These are phyloP conservation scores for Cicer cuneatum DNA, from an alignment of 306 rosid genomes.

Conservation along the genomic window DNA sequence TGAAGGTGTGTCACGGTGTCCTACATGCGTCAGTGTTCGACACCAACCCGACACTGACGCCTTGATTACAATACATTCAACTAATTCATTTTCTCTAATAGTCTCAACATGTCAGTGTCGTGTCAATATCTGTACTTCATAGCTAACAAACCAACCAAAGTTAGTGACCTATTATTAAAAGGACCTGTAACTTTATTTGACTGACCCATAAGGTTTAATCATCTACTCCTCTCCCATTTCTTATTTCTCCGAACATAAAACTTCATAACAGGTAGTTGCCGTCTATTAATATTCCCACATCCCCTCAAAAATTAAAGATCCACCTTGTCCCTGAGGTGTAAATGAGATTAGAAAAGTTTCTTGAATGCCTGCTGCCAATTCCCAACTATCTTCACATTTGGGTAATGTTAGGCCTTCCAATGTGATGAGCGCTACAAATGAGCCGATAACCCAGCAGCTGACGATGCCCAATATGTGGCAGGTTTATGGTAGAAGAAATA, in stretches of 20 bases:
- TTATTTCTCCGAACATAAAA: neutral
- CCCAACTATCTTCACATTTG: slow-evolving; percentile 4
- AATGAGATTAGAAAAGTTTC: neutral
- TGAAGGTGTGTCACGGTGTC: too few species aligned
- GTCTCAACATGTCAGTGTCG: too few species aligned
- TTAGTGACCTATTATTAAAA: neutral
- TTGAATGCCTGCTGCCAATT: neutral
- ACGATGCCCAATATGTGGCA: neutral
- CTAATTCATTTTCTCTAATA: too few species aligned
- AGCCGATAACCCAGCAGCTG: neutral
- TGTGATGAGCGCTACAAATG: neutral
- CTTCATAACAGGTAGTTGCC: neutral
- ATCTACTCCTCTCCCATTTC: slow-evolving; percentile 6
- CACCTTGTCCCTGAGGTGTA: neutral
- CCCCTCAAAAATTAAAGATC: neutral
- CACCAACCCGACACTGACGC: too few species aligned
- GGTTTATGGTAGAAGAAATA: neutral
- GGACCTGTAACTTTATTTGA: slow-evolving; percentile 1
- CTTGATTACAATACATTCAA: too few species aligned
- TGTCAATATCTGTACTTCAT: too few species aligned
- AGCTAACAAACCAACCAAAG: neutral
- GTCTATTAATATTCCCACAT: neutral
- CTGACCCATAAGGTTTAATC: neutral
- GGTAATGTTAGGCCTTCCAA: neutral
- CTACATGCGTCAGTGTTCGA: too few species aligned